Evolutionary conservation across 208 protist genomes (phyloP).

Genomic region (Leishmania amazonensis): DNA sequence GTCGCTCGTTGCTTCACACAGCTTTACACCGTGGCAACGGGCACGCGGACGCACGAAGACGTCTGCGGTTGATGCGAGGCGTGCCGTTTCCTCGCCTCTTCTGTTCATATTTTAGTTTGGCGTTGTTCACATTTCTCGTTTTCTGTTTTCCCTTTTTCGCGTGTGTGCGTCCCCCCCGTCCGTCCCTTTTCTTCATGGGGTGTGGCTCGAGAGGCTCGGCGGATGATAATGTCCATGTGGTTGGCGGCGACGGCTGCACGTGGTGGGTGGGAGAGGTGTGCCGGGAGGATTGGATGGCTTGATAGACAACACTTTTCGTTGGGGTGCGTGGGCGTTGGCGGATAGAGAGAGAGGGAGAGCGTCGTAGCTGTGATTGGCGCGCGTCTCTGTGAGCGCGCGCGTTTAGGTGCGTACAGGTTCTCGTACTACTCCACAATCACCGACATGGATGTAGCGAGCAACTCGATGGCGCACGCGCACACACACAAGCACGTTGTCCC

Average conservation of each 20-base stretch:
- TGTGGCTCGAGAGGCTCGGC: neutral
- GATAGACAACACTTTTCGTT: neutral
- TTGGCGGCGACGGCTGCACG: neutral
- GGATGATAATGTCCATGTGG: neutral
- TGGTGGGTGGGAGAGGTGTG: neutral
- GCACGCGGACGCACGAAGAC: neutral
- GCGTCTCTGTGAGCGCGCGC: neutral
- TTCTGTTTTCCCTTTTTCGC: neutral
- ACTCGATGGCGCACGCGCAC: neutral
- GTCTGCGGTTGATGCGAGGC: neutral
- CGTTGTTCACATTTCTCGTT: neutral
- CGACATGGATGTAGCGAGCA: neutral
- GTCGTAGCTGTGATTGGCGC: neutral
- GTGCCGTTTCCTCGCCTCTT: neutral
- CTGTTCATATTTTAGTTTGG: neutral
- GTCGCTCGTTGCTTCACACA: neutral
- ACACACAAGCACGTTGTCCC: neutral
- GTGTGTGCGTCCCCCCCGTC: neutral
- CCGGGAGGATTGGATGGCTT: neutral
- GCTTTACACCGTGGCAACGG: neutral
- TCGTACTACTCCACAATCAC: neutral
- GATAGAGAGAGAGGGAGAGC: neutral
- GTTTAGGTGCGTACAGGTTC: neutral
- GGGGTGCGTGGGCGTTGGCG: neutral
- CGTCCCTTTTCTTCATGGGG: neutral